Base-by-base conservation (phyloP, 495 filamentous ascomycete species). In the Pyrenula aspistea region DNA sequence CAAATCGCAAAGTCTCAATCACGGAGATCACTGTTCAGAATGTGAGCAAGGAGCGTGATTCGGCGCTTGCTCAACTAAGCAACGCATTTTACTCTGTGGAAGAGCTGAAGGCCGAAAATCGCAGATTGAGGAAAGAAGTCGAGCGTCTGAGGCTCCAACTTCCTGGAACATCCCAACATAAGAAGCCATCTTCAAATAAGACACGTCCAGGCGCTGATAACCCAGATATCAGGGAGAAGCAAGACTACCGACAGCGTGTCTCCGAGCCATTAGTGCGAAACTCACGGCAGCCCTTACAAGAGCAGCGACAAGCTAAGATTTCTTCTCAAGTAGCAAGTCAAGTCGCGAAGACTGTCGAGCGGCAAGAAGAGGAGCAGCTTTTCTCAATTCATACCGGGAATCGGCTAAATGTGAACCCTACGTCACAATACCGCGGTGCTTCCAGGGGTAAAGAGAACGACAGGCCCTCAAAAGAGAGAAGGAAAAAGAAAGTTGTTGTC, bases 21-120 rank as follows among this genome's bases (percentile, higher is more conserved):
- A 67, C 81, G n/a, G 82, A 87, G 54, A 76, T 80, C 19, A 71
- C 77, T 3, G 65, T 83, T 48, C 80, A 79, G 56, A 80, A 79
- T 24, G 65, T 87, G 47, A 81, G 77, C 50, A 73, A 78, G 42
- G 86, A 89, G 56, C 74, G 84, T 47, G 83, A 88, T 60, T 78
- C 80, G 54, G 76, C 84, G 3, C 74, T 86, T 24, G 77, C 77
- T 25, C 83, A 87, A 50, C 68, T 87, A 12, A 81, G 76, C 2
- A 74, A 81, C 21, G 82, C 85, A 12, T 84, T 81, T 54, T 72
- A 79, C n/a, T 79, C 79, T 51, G 73, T 74, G 0, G 83, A 86
- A 57, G 81, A 85, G 54, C 66, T 86, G 19, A 85, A 85, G 68
- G 63, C 57, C n/a, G 78, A 81, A 25, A 82, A 78, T 56, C 72